phyloP scores from a whole-genome alignment of 768 basidiomycete genomes.

The Sutorius australiensis region DNA sequence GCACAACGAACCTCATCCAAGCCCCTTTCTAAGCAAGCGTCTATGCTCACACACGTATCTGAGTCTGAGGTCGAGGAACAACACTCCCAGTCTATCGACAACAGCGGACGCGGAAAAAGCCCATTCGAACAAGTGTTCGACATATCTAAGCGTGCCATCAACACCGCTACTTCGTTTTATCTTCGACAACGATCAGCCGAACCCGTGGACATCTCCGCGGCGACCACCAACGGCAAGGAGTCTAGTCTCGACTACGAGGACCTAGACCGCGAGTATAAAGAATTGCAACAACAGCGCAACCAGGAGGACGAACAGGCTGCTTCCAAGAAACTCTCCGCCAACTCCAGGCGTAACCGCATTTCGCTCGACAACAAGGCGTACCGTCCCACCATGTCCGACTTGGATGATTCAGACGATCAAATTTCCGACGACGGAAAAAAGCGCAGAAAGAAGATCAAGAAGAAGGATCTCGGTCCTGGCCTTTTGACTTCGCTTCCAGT shows the following conservation, averaged over 20 bases:
- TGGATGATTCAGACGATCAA: slow-evolving; percentile 64
- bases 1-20: slow-evolving; percentile 35
- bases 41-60: slow-evolving; percentile 52
- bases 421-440: slow-evolving; percentile 50
- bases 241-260: slow-evolving; percentile 75
- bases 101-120: slow-evolving; percentile 57
- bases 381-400: slow-evolving; percentile 59
- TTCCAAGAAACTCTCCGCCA: slow-evolving; percentile 32
- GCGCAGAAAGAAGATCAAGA: slow-evolving; percentile 48
- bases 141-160: slow-evolving; percentile 48
- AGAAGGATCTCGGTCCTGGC: slow-evolving; percentile 49
- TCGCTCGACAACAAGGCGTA: slow-evolving; percentile 82
- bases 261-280: slow-evolving; percentile 66
- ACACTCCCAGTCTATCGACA: slow-evolving; percentile 26
- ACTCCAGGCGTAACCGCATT: slow-evolving; percentile 56
- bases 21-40: slow-evolving; percentile 52
- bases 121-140: slow-evolving; percentile 63
- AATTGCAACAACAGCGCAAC: slow-evolving; percentile 26
- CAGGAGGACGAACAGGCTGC: slow-evolving; percentile 23
- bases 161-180: slow-evolving; percentile 56
- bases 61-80: slow-evolving; percentile 64
- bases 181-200: slow-evolving; percentile 60
- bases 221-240: slow-evolving; percentile 37
- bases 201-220: slow-evolving; percentile 41
- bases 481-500: slow-evolving; percentile 65